A percentile compares a stretch with the other conserved stretches of the same genome.
Evolutionary conservation across 2,329 filamentous ascomycete genomes (phyloP).

Genomic region (Scopulariopsis brevicaulis): DNA sequence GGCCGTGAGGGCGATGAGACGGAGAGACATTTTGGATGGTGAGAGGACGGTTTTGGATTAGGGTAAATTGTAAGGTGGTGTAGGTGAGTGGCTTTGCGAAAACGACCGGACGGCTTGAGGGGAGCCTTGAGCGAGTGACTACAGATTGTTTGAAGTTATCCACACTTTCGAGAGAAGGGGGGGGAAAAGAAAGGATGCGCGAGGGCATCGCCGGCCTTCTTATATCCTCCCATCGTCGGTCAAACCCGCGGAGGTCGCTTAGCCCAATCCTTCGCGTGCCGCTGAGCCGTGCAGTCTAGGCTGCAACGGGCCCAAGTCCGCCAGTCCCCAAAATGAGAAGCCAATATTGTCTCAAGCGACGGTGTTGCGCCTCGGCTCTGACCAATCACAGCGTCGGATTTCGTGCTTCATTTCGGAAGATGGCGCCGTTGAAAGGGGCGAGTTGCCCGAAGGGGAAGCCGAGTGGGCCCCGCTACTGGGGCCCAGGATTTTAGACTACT

Average conservation of each 20-base stretch:
- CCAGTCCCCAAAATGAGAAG: neutral
- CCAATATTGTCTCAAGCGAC: neutral
- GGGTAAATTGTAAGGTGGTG: too few species aligned
- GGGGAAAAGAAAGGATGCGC: neutral
- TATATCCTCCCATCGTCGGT: neutral
- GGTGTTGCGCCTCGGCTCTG: neutral
- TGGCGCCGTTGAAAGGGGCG: neutral
- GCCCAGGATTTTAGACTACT: neutral
- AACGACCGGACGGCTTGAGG: neutral
- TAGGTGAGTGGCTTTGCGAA: neutral
- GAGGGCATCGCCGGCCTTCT: neutral
- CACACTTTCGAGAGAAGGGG: neutral
- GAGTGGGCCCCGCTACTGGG: neutral
- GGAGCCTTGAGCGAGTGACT: slow-evolving; percentile 1
- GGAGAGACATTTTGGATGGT: slow-evolving; percentile 8
- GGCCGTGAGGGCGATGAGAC: slow-evolving; percentile 13
- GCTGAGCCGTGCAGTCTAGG: neutral
- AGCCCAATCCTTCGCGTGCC: neutral
- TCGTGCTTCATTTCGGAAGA: neutral
- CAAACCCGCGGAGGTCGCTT: neutral
- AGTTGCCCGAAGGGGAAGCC: neutral
- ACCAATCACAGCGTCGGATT: neutral
- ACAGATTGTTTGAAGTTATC: neutral
- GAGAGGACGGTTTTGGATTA: neutral
- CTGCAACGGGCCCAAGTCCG: neutral